These are phyloP conservation scores for Solanum hybrid DNA, from an alignment of 305 asterid species.

Conservation along the genomic window DNA sequence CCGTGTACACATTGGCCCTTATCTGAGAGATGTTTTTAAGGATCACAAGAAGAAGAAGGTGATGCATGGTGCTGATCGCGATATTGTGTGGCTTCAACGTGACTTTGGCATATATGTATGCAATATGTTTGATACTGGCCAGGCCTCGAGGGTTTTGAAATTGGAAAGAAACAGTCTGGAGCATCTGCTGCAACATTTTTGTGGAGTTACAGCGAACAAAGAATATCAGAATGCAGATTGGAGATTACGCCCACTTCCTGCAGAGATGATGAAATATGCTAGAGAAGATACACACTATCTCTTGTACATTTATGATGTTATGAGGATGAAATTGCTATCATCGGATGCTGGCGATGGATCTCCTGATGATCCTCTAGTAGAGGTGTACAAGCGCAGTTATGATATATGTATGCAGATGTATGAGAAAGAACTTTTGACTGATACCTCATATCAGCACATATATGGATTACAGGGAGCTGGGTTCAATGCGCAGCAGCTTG, in stretches of 20 bases:
- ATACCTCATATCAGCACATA: constrained; percentile 67
- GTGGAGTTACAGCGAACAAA: constrained; percentile 92
- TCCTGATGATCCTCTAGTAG: constrained; percentile 63
- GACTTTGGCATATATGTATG: constrained; percentile 97
- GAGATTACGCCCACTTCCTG: constrained; percentile 94
- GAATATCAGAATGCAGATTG: constrained; percentile 99
- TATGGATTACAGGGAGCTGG: constrained; percentile 85
- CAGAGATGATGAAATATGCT: constrained; percentile 90
- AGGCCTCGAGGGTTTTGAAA: constrained; percentile 95
- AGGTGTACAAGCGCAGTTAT: constrained; percentile 92
- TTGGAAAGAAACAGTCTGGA: constrained; percentile 89
- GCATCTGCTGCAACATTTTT: constrained; percentile 67
- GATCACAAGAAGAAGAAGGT: constrained; percentile 93
- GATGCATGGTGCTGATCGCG: constrained; percentile 93
- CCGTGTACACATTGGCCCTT: constrained; percentile 83
- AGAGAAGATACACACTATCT: constrained; percentile 98
- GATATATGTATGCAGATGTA: constrained; percentile 81
- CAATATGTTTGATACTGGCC: constrained; percentile 98
- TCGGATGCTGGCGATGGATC: constrained; percentile 44
- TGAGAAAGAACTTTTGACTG: constrained; percentile 90
- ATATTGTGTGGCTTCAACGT: constrained; percentile 88
- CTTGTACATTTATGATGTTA: constrained; percentile 76
- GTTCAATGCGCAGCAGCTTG: constrained; percentile 84
- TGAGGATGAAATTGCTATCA: constrained; percentile 53
- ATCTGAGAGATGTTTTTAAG: constrained; percentile 82